phyloP scores from a whole-genome alignment of 2,329 filamentous ascomycete genomes.

The Dryadomyces sulphureus region DNA sequence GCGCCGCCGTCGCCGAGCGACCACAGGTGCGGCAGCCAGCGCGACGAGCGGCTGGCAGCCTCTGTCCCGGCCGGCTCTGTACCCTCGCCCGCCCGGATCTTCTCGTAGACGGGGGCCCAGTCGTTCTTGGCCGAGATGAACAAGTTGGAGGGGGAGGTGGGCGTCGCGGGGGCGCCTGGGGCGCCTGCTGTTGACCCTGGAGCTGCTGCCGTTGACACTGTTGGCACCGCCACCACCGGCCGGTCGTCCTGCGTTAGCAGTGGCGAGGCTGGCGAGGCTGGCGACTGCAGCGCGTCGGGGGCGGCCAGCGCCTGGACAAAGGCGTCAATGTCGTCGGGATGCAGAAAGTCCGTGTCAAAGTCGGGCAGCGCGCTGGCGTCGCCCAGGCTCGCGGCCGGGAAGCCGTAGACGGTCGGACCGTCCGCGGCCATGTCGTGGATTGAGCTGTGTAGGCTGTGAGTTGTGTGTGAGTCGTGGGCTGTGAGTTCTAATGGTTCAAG shows the following conservation, averaged over 20 bases:
- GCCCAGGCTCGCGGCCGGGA: slow-evolving; percentile 44
- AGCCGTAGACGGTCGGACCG: slow-evolving; percentile 30
- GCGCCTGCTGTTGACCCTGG: slow-evolving; percentile 13
- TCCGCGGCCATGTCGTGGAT: not conserved
- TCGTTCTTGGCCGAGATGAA: slow-evolving; percentile 89
- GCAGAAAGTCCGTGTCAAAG: slow-evolving; percentile 61
- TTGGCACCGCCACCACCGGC: too few relatives aligned
- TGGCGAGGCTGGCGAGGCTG: too few relatives aligned
- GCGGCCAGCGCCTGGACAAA: slow-evolving; percentile 75
- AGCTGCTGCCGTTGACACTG: not conserved
- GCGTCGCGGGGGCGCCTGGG: too few relatives aligned
- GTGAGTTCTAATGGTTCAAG: too few relatives aligned
- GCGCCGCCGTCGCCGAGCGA: too few relatives aligned
- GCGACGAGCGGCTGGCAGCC: too few relatives aligned
- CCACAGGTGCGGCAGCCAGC: too few relatives aligned
- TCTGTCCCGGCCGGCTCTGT: not conserved
- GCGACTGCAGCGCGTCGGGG: slow-evolving; percentile 56
- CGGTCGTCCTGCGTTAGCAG: too few relatives aligned
- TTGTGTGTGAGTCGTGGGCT: too few relatives aligned
- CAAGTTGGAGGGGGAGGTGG: slow-evolving; percentile 15
- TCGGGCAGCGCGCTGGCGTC: slow-evolving; percentile 63
- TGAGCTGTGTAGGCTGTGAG: too few relatives aligned
- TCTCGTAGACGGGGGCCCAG: slow-evolving; percentile 79
- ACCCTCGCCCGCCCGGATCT: slow-evolving; percentile 24
- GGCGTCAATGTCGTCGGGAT: slow-evolving; percentile 54